Base-by-base conservation (phyloP, 805 yeast species). In the Hermanozyma aechmeae region DNA sequence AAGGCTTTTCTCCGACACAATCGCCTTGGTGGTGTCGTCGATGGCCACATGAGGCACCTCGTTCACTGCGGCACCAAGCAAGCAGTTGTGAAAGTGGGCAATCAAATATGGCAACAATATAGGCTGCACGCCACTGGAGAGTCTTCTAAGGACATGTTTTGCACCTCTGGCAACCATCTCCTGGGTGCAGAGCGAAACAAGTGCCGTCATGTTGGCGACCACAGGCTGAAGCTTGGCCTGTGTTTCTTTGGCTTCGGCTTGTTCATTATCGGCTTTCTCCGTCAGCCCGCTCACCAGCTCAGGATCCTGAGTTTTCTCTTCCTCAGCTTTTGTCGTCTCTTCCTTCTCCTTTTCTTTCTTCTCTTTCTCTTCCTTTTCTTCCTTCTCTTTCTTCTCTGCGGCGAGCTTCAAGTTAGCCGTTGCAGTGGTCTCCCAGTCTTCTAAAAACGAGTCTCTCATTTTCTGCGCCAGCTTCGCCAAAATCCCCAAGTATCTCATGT, bases 401-500 rank as follows among this genome's bases (percentile, higher is more conserved):
- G 44, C 42, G n/a, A n/a, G n/a, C n/a, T n/a, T n/a, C n/a, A n/a
- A n/a, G n/a, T n/a, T n/a, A n/a, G n/a, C n/a, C n/a, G n/a, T n/a
- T n/a, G n/a, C n/a, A n/a, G n/a, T n/a, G n/a, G n/a, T n/a, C n/a
- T n/a, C n/a, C n/a, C n/a, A n/a, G n/a, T n/a, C n/a, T n/a, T n/a
- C n/a, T n/a, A n/a, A n/a, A n/a, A n/a, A n/a, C n/a, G n/a, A n/a
- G n/a, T n/a, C n/a, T n/a, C n/a, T n/a, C n/a, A n/a, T n/a, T n/a
- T n/a, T n/a, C n/a, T n/a, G n/a, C n/a, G n/a, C n/a, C n/a, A n/a
- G n/a, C n/a, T n/a, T n/a, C n/a, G n/a, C n/a, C n/a, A n/a, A n/a
- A n/a, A n/a, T n/a, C n/a, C 96, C 96, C 45, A 89, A 65, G 49
- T 89, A 89, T 61, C 97, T 79, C 56, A 87, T 50, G 53, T 85